Conservation (phyloP, 352 stramenopile genomes). For the Plasmopara viticola region DNA sequence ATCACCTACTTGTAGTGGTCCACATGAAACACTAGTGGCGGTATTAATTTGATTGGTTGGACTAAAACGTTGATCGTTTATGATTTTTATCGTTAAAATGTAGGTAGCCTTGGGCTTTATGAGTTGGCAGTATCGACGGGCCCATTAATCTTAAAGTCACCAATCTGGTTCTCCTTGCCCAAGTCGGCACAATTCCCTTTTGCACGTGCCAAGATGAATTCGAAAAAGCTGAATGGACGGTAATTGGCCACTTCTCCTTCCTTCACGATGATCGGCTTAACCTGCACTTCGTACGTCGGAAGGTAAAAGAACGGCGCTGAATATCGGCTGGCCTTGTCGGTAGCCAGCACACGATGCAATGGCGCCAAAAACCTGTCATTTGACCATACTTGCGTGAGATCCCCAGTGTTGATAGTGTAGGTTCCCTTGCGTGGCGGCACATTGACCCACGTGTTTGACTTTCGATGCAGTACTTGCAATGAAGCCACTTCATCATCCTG, state of each 20-base stretch:
- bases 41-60: too few relatives aligned
- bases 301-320: conserved; percentile 36
- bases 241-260: conserved; percentile 46
- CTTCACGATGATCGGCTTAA: conserved; percentile 58
- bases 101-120: too few relatives aligned
- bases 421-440: conserved; percentile 32
- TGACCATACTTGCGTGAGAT: conserved; percentile 59
- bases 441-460: conserved; percentile 40
- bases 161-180: conserved; percentile 64
- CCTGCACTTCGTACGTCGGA: conserved; percentile 50
- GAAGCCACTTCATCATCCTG: conserved; percentile 59
- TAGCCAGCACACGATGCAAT: too few relatives aligned
- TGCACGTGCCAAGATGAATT: conserved; percentile 85
- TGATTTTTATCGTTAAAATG: too few relatives aligned
- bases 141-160: too few relatives aligned
- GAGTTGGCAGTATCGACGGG: too few relatives aligned
- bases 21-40: neutral
- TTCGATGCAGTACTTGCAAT: conserved; percentile 47
- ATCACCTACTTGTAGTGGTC: conserved; percentile 1
- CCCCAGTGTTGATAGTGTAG: conserved; percentile 57
- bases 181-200: conserved; percentile 88
- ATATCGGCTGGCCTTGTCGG: too few relatives aligned
- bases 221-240: conserved; percentile 77
- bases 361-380: conserved; percentile 24
- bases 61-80: too few relatives aligned